Base-by-base conservation (phyloP, 2,329 filamentous ascomycete genomes). In the Berkeleyomyces rouxiae region DNA sequence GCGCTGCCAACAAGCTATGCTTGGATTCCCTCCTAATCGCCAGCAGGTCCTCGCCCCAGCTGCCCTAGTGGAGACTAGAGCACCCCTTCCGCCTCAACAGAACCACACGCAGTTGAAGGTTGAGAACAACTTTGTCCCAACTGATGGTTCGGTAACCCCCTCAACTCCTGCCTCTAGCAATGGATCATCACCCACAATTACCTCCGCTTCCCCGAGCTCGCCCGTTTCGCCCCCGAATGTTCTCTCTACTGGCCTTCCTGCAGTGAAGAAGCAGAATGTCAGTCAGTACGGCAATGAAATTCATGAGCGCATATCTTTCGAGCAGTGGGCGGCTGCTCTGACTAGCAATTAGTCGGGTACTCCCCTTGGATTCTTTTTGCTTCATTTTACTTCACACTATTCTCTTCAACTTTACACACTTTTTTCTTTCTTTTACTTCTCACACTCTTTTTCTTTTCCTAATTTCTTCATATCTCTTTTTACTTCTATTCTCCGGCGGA, bases 131-230 rank as follows among this genome's bases (percentile, higher is more conserved):
- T 57, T 65, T 44, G 49, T 53, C 11, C 49, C 60, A 6, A 61
- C 51, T n/a, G 60, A 65, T 53, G 66, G 66, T 53, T 61, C 65
- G 4, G 65, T 64, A 23, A 73, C 71, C 66, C 71, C 73, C 61
- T 67, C 70, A 57, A 68, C 66, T 31, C 68, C 61, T 43, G 57
- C 65, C 65, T 65, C 53, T 63, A 69, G 66, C 64, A 69, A 64
- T 65, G 68, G 63, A 62, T 68, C 73, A 16, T 71, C 70, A 51
- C 73, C 72, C 59, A 72, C 73, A 46, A 72, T 71, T 57, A 71
- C 73, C 59, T 72, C 75, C 58, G 69, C 74, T 57, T 77, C 79
- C 39, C 74, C 78, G 47, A 74, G 77, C 11, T 73, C 79, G 53
- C 69, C 72, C 63, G 77, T 81, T 66, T 70, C 74, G 61, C 71